A percentile compares a stretch with the other conserved stretches of the same genome.
Conservation (phyloP, 2,329 filamentous ascomycete species). For the Alternaria angustiovoidea region DNA sequence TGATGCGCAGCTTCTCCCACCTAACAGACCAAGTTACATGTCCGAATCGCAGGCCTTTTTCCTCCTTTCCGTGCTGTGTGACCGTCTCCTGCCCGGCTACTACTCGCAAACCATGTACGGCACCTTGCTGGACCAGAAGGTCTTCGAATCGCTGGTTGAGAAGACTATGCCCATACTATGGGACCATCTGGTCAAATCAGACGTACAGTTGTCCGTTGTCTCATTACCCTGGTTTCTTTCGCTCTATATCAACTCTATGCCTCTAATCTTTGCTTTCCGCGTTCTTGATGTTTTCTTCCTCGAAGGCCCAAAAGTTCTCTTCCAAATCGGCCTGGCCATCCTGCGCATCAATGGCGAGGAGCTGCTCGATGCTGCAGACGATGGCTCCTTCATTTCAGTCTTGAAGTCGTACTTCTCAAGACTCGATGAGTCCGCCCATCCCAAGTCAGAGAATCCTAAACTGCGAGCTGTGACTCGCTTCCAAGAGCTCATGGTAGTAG, state of each 20-base stretch:
- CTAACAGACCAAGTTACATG: slow-evolving; percentile 73
- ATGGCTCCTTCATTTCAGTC: slow-evolving; percentile 95
- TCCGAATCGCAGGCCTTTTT: slow-evolving; percentile 97
- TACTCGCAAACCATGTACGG: slow-evolving; percentile 99
- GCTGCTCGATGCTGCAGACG: slow-evolving; percentile 88
- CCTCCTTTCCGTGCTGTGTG: slow-evolving; percentile 87
- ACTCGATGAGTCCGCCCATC: slow-evolving; percentile 94
- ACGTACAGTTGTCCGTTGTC: slow-evolving; percentile 96
- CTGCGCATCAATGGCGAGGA: slow-evolving; percentile 97
- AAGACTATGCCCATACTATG: slow-evolving; percentile 98
- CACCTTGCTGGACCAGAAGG: slow-evolving; percentile 92
- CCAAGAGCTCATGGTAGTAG: slow-evolving; percentile 98
- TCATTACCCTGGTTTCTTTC: slow-evolving; percentile 98
- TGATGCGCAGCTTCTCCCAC: slow-evolving; percentile 13
- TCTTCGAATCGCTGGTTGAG: slow-evolving; percentile 98
- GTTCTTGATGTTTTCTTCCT: slow-evolving; percentile 98
- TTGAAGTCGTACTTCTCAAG: slow-evolving; percentile 94
- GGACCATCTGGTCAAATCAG: slow-evolving; percentile 96
- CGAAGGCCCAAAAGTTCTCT: slow-evolving; percentile 95
- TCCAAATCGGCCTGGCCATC: slow-evolving; percentile 97
- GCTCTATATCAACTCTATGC: slow-evolving; percentile 99
- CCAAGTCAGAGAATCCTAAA: slow-evolving; percentile 94
- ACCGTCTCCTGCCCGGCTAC: slow-evolving; percentile 91
- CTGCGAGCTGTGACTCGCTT: slow-evolving; percentile 92
- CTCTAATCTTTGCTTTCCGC: slow-evolving; percentile 93